phyloP scores from a whole-genome alignment of 305 asterid species.

The Fraxinus latifolia region DNA sequence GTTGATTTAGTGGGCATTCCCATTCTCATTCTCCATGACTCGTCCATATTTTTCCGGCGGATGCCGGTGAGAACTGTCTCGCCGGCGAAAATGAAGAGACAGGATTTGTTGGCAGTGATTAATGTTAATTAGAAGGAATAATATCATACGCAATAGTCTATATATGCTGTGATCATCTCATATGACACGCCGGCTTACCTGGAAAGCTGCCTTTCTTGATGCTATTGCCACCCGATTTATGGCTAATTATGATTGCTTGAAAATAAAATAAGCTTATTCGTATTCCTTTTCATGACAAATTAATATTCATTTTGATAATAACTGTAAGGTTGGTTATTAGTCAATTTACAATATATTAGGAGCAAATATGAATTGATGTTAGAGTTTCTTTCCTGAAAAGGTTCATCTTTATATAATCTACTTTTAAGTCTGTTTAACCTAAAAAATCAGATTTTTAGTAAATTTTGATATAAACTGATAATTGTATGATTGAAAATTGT shows the following conservation, averaged over 20 bases:
- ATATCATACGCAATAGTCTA: not conserved
- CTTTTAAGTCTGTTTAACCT: not conserved
- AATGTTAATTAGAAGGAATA: not conserved
- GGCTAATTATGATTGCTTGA: not conserved
- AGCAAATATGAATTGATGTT: not conserved
- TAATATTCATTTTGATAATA: not conserved
- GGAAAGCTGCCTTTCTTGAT: slow-evolving; percentile 29
- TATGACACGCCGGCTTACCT: slow-evolving; percentile 22
- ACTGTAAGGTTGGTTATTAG: not conserved
- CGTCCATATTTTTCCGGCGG: slow-evolving; percentile 48
- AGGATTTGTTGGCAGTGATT: slow-evolving; percentile 21
- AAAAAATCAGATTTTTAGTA: not conserved
- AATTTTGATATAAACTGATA: not conserved
- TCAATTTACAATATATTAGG: not conserved
- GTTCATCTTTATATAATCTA: not conserved
- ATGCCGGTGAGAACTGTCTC: slow-evolving; percentile 1
- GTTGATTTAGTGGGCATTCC: slow-evolving; percentile 47
- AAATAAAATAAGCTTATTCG: not conserved
- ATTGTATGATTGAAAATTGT: not conserved
- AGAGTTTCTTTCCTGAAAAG: not conserved
- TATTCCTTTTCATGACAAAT: not conserved
- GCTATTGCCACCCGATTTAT: not conserved
- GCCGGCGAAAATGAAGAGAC: slow-evolving; percentile 5
- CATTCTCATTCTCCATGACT: slow-evolving; percentile 54
- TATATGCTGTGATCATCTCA: not conserved